Percentiles rank a stretch among this genome's conserved stretches.
phyloP scores from a whole-genome alignment of 2,329 filamentous ascomycete species.

The Leptographium lundbergii region DNA sequence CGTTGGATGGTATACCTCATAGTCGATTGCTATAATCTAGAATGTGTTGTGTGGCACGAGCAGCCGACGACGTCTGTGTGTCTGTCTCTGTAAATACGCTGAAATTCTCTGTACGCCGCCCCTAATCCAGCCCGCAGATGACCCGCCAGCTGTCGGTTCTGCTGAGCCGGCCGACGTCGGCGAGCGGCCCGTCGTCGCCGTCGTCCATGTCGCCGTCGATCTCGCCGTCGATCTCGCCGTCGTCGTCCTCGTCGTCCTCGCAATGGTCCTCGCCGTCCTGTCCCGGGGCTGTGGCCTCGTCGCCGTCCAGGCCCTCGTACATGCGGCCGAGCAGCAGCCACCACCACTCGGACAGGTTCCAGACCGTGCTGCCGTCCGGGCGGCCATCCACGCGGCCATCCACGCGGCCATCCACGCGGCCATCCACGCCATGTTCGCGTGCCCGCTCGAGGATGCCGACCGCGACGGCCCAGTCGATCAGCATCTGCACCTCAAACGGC shows the following conservation, averaged over 20 bases:
- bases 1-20: neutral
- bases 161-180: neutral
- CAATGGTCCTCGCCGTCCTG: neutral
- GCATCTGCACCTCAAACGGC: slow-evolving; percentile 46
- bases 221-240: neutral
- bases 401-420: too few relatives aligned
- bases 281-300: neutral
- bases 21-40: neutral
- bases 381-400: too few relatives aligned
- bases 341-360: slow-evolving; percentile 51
- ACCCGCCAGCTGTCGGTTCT: neutral
- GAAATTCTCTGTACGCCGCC: neutral
- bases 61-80: too few relatives aligned
- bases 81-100: too few relatives aligned
- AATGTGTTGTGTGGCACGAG: neutral
- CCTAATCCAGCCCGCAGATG: neutral
- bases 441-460: slow-evolving; percentile 36
- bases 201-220: neutral
- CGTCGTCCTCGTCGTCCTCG: neutral
- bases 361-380: slow-evolving; percentile 9
- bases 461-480: slow-evolving; percentile 44
- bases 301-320: slow-evolving; percentile 2
- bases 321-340: slow-evolving; percentile 43
- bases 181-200: neutral
- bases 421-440: too few relatives aligned